Conservation (phyloP, 139 green algal genomes). For the Medakamo hakoo region DNA sequence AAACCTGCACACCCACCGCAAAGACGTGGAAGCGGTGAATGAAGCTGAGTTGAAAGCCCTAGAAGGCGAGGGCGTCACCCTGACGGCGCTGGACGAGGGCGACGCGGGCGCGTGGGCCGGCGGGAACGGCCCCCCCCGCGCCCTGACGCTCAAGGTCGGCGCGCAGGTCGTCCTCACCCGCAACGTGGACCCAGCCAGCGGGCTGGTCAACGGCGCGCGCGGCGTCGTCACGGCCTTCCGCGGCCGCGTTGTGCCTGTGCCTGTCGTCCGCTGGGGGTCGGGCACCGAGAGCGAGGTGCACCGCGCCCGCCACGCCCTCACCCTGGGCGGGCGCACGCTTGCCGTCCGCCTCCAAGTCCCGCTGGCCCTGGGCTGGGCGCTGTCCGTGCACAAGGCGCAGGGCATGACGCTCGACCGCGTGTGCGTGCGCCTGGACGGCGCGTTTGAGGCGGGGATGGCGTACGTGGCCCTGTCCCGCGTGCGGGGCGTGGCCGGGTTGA, state of each 20-base stretch:
- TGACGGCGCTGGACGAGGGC: slow-evolving; percentile 17
- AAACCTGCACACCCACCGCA: slow-evolving; percentile 28
- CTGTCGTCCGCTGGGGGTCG: too few species aligned
- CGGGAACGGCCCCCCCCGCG: slow-evolving; percentile 12
- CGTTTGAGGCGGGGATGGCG: slow-evolving; percentile 50
- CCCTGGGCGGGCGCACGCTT: slow-evolving; percentile 5
- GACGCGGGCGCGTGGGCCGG: slow-evolving; percentile 10
- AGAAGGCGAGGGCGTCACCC: slow-evolving; percentile 9
- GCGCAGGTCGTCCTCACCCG: slow-evolving; percentile 34
- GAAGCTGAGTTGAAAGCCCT: slow-evolving; percentile 17
- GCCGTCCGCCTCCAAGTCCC: slow-evolving; percentile 27
- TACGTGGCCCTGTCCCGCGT: slow-evolving; percentile 54
- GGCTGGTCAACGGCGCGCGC: slow-evolving; percentile 51
- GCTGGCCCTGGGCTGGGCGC: slow-evolving; percentile 43
- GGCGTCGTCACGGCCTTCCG: slow-evolving; percentile 40
- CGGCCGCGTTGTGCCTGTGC: too few species aligned
- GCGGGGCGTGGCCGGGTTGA: slow-evolving; percentile 20
- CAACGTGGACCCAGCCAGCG: slow-evolving; percentile 18
- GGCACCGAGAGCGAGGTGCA: slow-evolving; percentile 10
- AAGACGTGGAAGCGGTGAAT: slow-evolving; percentile 35
- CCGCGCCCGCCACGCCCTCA: neutral
- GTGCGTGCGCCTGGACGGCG: slow-evolving; percentile 22
- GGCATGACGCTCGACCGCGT: slow-evolving; percentile 51
- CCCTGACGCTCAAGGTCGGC: slow-evolving; percentile 26
- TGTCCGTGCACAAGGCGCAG: slow-evolving; percentile 55